These are phyloP conservation scores for Cenococcum geophilum DNA, from an alignment of 495 filamentous ascomycete genomes.

Conservation along the genomic window DNA sequence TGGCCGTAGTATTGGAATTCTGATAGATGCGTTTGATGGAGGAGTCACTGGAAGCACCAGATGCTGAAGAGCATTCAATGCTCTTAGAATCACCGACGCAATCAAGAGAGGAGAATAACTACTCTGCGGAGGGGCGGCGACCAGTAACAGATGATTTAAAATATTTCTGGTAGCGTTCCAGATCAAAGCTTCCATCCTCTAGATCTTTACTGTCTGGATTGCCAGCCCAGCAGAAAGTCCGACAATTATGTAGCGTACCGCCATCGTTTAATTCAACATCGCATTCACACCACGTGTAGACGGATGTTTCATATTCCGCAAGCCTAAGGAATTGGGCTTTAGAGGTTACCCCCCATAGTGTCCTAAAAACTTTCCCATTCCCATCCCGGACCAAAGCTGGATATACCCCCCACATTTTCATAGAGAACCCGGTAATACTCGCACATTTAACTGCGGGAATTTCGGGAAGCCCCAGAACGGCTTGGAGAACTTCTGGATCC, in stretches of 20 bases:
- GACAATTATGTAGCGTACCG: not conserved
- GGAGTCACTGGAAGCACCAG: too few relatives aligned
- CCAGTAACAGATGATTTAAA: conserved; percentile 8
- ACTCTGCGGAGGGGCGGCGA: not conserved
- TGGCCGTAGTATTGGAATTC: too few relatives aligned
- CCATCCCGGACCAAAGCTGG: conserved; percentile 5
- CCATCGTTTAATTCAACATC: conserved; percentile 5
- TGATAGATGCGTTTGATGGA: too few relatives aligned
- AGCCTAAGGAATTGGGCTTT: conserved; percentile 9
- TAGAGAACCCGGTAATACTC: conserved; percentile 3
- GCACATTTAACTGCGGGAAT: not conserved
- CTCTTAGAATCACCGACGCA: too few relatives aligned
- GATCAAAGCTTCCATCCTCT: conserved; percentile 16
- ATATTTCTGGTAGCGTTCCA: conserved; percentile 14
- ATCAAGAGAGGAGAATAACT: not conserved
- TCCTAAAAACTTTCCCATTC: conserved; percentile 5
- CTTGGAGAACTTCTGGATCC: conserved; percentile 19
- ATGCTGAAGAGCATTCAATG: too few relatives aligned
- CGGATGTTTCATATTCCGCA: conserved; percentile 10
- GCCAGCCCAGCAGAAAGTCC: conserved; percentile 19
- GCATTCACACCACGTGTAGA: conserved; percentile 24
- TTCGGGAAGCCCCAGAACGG: conserved; percentile 1
- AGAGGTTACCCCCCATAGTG: conserved; percentile 2
- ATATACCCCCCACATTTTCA: conserved; percentile 22
- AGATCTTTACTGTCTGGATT: conserved; percentile 13